Evolutionary conservation across 331 rosid genomes (phyloP), one percentile per base, ranked within the genome.

Genomic region (Erythrophleum ivorense): DNA sequence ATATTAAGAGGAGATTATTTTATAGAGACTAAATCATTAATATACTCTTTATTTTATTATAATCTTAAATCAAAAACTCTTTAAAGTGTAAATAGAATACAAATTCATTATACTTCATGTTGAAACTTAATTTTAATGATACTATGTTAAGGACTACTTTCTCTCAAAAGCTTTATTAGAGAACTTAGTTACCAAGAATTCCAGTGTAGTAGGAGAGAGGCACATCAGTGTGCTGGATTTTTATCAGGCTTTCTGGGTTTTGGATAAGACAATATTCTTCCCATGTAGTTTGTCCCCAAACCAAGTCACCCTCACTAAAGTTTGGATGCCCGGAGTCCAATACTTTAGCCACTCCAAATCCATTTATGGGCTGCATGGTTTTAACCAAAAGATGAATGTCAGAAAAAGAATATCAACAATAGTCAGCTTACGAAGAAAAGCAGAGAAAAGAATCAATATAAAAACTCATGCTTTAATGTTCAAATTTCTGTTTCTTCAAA

Each of bases 131-230:
- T 41, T 41, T 7, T 46, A 7, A 46, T 1, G 8, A 46, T 46
- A 46, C 50, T 11, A 46, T 46, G 50, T 46, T 2, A 46, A 46
- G 2, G 11, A 46, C 13, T 46, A 7, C 13, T 46, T 46, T 46
- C 13, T 7, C 13, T 24, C 29, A 59, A 59, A 58, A 21, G 64
- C 9, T 24, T 18, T 36, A 55, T 46, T 3, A 50, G 73, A 67
- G 21, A 73, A 36, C 18, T 52, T 7, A 87, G 5, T 71, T 87
- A 87, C 90, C 88, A 46, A 87, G 90, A 78, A 87, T 81, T 70
- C 90, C 88, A 19, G 90, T 84, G 71, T 87, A 87, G 43, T 81
- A 50, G 45, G 88, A 78, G 36, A 87, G 90, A 24, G 90, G 90
- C n/a, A 87, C 86, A 78, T 87, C 88, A 49, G 86, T 81, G 45